Conservation (phyloP, 805 yeast genomes). For the Candida alai region DNA sequence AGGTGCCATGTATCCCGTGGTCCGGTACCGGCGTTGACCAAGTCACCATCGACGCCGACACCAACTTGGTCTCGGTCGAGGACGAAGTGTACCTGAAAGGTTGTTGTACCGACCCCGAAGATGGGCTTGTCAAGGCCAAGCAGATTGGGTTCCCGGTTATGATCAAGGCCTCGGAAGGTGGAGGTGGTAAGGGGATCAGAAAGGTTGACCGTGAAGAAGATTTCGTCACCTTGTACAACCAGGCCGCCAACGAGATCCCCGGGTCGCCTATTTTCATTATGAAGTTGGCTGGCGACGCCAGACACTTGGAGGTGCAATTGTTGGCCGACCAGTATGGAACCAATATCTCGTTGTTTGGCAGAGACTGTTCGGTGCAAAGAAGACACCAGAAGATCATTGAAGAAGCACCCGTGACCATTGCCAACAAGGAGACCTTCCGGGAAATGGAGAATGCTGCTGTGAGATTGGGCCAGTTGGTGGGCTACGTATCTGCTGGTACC, state of each 20-base stretch:
- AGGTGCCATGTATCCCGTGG: conserved; percentile 99
- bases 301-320: conserved; percentile 97
- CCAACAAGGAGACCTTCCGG: conserved; percentile 77
- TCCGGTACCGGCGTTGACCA: conserved; percentile 95
- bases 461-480: conserved; percentile 92
- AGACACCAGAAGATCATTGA: conserved; percentile 98
- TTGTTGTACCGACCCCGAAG: conserved; percentile 81
- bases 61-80: conserved; percentile 84
- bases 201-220: conserved; percentile 84
- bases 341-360: conserved; percentile 93
- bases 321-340: conserved; percentile 98
- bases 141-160: conserved; percentile 95
- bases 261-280: conserved; percentile 98
- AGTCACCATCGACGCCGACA: conserved; percentile 62
- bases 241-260: conserved; percentile 96
- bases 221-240: conserved; percentile 73
- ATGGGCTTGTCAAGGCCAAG: conserved; percentile 82
- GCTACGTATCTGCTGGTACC: conserved; percentile 99
- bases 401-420: conserved; percentile 98
- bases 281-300: conserved; percentile 95
- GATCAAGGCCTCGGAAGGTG: conserved; percentile 99
- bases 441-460: conserved; percentile 98
- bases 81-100: conserved; percentile 84
- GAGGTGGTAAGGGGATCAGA: conserved; percentile 99
- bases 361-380: conserved; percentile 99